Evolutionary conservation across 169 alveolate genomes (phyloP).

Genomic region (Plasmodium falciparum): DNA sequence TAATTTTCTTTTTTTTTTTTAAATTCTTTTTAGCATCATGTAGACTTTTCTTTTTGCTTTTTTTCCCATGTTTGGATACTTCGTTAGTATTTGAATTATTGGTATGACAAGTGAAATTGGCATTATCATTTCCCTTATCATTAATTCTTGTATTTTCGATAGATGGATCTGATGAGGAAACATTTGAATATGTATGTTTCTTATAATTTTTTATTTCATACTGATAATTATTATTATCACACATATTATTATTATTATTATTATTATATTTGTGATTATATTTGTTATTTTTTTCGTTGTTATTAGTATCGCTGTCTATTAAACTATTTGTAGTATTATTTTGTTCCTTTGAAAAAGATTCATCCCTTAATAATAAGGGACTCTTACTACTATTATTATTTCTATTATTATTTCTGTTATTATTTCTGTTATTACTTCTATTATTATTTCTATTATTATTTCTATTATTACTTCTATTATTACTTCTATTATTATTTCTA

Average conservation of each 20-base stretch:
- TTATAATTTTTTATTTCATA: constrained; percentile 57
- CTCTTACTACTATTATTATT: too few relatives aligned
- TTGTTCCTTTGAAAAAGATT: too few relatives aligned
- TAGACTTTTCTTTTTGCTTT: constrained; percentile 40
- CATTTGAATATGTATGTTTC: constrained; percentile 26
- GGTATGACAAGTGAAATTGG: neutral
- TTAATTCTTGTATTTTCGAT: neutral
- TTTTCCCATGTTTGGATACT: constrained; percentile 9
- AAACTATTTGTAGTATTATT: too few relatives aligned
- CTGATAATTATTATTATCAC: neutral
- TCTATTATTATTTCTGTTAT: too few relatives aligned
- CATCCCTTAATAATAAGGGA: too few relatives aligned
- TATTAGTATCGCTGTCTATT: too few relatives aligned
- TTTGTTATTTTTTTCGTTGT: neutral
- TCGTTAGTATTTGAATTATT: constrained; percentile 21
- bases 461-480: too few relatives aligned
- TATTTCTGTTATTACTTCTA: too few relatives aligned
- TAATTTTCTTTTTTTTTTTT: constrained; percentile 66
- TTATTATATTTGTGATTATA: neutral
- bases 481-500: too few relatives aligned
- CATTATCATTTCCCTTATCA: constrained; percentile 20
- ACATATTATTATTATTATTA: neutral
- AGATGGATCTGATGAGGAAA: constrained; percentile 35
- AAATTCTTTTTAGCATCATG: constrained; percentile 52
- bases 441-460: too few relatives aligned